Evolutionary conservation across 495 filamentous ascomycete species (phyloP).

Genomic region (Tuber umbilicatum): DNA sequence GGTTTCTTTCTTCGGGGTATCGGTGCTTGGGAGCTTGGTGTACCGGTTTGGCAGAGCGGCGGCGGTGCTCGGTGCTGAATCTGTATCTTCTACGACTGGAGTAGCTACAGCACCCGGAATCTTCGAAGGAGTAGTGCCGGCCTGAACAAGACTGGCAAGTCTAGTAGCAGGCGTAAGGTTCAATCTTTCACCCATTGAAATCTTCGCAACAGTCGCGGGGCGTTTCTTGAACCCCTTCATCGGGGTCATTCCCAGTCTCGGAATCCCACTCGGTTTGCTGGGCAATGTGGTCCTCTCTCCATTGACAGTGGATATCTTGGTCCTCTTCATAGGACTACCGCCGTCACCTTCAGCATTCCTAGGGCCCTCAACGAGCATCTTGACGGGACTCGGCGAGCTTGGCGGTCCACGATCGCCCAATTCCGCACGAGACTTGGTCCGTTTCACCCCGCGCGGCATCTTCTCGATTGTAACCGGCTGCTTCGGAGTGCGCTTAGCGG

Average conservation of each 20-base stretch:
- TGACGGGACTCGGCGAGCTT: slow-evolving; percentile 22
- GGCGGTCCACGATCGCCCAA: slow-evolving; percentile 29
- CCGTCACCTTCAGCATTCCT: slow-evolving; percentile 12
- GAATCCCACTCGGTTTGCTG: slow-evolving; percentile 20
- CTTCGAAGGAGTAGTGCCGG: slow-evolving; percentile 17
- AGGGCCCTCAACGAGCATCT: slow-evolving; percentile 12
- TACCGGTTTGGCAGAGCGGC: slow-evolving; percentile 8
- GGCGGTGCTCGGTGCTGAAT: slow-evolving; percentile 6
- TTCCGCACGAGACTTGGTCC: slow-evolving; percentile 28
- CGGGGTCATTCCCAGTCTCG: slow-evolving; percentile 21
- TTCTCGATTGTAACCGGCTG: slow-evolving; percentile 36
- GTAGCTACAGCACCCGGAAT: slow-evolving; percentile 21
- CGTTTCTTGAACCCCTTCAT: slow-evolving; percentile 15
- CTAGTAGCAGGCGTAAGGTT: slow-evolving; percentile 31
- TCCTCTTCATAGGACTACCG: slow-evolving; percentile 28
- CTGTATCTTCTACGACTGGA: slow-evolving; percentile 4
- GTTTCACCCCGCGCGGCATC: slow-evolving; percentile 34
- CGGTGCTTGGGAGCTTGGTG: slow-evolving; percentile 11
- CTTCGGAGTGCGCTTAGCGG: slow-evolving; percentile 36
- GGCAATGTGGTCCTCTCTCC: slow-evolving; percentile 4
- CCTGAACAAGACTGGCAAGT: slow-evolving; percentile 8
- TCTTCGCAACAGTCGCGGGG: slow-evolving; percentile 7
- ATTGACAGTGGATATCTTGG: slow-evolving; percentile 21
- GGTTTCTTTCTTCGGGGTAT: slow-evolving; percentile 1
- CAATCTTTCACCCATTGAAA: slow-evolving; percentile 18